Conservation (phyloP, 148 eudicot species). For the Dianthus caryophyllus region DNA sequence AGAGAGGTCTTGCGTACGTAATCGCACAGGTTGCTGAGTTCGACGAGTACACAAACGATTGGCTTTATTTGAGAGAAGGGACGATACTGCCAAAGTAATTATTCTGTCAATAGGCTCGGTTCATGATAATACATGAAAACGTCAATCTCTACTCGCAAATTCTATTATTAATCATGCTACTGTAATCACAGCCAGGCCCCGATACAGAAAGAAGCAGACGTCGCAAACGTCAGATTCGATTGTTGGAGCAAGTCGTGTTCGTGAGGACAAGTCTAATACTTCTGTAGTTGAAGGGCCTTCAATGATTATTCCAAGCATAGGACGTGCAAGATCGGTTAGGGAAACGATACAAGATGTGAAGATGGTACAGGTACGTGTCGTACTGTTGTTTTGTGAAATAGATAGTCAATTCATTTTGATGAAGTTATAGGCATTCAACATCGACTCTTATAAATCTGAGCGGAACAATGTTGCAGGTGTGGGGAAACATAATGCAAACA, state of each 20-base stretch:
- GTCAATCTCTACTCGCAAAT: slow-evolving; percentile 2
- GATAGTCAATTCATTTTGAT: background rate
- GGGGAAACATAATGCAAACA: slow-evolving; percentile 73
- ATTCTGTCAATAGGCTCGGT: slow-evolving; percentile 18
- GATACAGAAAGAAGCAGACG: slow-evolving; percentile 57
- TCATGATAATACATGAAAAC: slow-evolving; percentile 2
- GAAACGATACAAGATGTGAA: slow-evolving; percentile 74
- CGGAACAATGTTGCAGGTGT: slow-evolving; percentile 42
- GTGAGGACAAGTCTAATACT: slow-evolving; percentile 29
- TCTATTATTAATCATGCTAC: slow-evolving; percentile 13
- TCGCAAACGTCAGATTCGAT: slow-evolving; percentile 46
- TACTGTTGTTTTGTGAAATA: background rate
- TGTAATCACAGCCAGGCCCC: slow-evolving; percentile 54
- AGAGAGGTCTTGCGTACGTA: slow-evolving; percentile 73
- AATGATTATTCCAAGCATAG: slow-evolving; percentile 57
- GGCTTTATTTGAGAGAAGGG: slow-evolving; percentile 93
- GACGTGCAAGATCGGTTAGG: slow-evolving; percentile 68
- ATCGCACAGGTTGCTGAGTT: slow-evolving; percentile 94
- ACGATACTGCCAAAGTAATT: slow-evolving; percentile 85
- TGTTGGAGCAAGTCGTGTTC: slow-evolving; percentile 30
- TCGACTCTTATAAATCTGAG: background rate
- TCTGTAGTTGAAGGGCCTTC: slow-evolving; percentile 43
- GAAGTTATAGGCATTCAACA: background rate
- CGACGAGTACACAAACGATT: slow-evolving; percentile 94
- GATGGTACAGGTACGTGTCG: slow-evolving; percentile 78